Evolutionary conservation across 2,329 filamentous ascomycete genomes (phyloP), one percentile per base, ranked within the genome.

Genomic region (Calonectria crousiana): DNA sequence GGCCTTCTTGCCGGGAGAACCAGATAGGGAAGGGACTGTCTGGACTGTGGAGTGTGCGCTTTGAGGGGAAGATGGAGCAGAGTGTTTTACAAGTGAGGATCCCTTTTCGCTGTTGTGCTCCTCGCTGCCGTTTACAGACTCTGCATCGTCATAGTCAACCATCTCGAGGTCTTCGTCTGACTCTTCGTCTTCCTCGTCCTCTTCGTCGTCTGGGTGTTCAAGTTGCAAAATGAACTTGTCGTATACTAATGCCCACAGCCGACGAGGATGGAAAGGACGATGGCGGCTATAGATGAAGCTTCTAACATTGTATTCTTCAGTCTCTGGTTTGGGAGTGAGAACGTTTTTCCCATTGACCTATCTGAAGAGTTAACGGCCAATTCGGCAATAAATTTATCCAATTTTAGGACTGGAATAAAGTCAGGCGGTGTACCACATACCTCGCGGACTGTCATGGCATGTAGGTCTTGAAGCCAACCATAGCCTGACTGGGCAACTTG

Each of bases 381-480:
- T 18, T 18, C 18, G 34, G 28, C 16, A 20, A 49, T 49, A 20
- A 9, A 14, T 6, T 30, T 23, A 20, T 32, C 32, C 16, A 30
- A 34, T 20, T 8, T 23, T 8, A 34, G 16, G 26, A 16, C 3
- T 6, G 13, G 23, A 49, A n/a, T 30, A 56, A 28, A 20, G 4
- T 9, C 5, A 10, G 6, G 26, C 16, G 26, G 20, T 18, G 32
- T 6, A 44, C 4, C 11, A n/a, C 75, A 4, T 74, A 91, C 90
- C 78, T 92, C 89, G 34, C 90, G 87, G 6, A 92, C 83, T 0
- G 90, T 92, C 91, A 94, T 92, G 74, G 91, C 92, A 70, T 94
- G 92, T 38, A 95, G 83, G 77, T 93, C 93, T 75, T 92, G 90
- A 52, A 95, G 84, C 93, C 93, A 95, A 0, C 93, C 93, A 18